A percentile compares a stretch with the other conserved stretches of the same genome.
Evolutionary conservation across 345 rosid species (phyloP).

Genomic region (Erucastrum elatum): DNA sequence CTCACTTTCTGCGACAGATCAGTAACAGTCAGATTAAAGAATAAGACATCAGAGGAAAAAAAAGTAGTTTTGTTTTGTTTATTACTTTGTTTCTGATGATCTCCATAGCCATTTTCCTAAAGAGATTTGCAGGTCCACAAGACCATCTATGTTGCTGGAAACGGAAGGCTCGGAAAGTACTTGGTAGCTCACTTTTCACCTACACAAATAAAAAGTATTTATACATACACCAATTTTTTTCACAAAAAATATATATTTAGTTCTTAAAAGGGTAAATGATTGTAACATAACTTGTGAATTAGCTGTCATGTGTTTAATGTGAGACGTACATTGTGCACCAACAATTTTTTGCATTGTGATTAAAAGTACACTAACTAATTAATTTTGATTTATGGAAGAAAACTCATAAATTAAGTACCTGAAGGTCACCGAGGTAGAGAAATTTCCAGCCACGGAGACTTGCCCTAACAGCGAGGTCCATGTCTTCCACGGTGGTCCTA

Average conservation of each 20-base stretch:
- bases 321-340: constrained; percentile 9
- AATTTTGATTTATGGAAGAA: not conserved
- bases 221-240: not conserved
- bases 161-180: constrained; percentile 97
- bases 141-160: constrained; percentile 99
- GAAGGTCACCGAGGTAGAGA: constrained; percentile 97
- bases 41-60: not conserved
- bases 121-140: constrained; percentile 99
- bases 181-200: constrained; percentile 99
- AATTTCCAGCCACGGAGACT: constrained; percentile 99
- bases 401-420: constrained; percentile 43
- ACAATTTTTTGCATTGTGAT: constrained; percentile 10
- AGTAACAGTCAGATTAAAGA: not conserved
- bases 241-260: constrained; percentile 20
- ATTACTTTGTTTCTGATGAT: constrained; percentile 78
- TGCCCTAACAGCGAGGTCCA: constrained; percentile 98
- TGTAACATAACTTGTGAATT: constrained; percentile 21
- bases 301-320: constrained; percentile 22
- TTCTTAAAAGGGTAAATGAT: constrained; percentile 15
- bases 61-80: not conserved
- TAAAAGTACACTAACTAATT: not conserved
- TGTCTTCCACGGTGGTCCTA: constrained; percentile 97
- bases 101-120: constrained; percentile 99
- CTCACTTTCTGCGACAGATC: constrained; percentile 69
- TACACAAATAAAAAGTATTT: constrained; percentile 6